A percentile compares a stretch with the other conserved stretches of the same genome.
Conservation (phyloP, 1,284 basidiomycete genomes). For the Cutaneotrichosporon dermatis region DNA sequence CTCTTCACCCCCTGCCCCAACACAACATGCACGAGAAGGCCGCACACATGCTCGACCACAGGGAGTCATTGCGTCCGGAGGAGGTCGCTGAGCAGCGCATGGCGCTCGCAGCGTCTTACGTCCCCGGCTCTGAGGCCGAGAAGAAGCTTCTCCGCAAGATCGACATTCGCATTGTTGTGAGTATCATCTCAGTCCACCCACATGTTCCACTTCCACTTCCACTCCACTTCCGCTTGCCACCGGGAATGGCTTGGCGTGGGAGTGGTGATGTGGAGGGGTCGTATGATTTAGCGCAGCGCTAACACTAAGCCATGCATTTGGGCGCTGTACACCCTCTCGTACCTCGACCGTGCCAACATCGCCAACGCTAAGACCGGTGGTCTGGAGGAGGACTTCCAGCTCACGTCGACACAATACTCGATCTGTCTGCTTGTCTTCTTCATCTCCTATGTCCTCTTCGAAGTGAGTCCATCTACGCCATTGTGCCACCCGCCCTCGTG, state of each 20-base stretch:
- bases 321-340: constrained; percentile 44
- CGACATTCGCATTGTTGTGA: constrained; percentile 38
- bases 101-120: constrained; percentile 34
- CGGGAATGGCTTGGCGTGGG: no score
- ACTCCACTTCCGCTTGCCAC: no score
- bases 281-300: no score
- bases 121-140: constrained; percentile 40
- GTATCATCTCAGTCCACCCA: constrained; percentile 1
- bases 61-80: no score
- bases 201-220: no score
- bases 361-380: constrained; percentile 43
- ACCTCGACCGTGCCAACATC: constrained; percentile 47
- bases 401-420: constrained; percentile 47
- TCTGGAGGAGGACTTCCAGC: constrained; percentile 31
- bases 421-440: constrained; percentile 36
- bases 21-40: no score
- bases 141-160: constrained; percentile 40
- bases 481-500: no score
- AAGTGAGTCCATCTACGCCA: constrained; percentile 15
- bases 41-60: no score
- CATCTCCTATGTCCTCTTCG: constrained; percentile 37
- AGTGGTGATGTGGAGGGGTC: no score
- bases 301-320: constrained; percentile 36
- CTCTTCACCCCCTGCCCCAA: no score
- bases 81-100: neutral